A percentile compares a stretch with the other conserved stretches of the same genome.
Conservation (phyloP, 2,329 filamentous ascomycete genomes). For the Claviceps capensis region DNA sequence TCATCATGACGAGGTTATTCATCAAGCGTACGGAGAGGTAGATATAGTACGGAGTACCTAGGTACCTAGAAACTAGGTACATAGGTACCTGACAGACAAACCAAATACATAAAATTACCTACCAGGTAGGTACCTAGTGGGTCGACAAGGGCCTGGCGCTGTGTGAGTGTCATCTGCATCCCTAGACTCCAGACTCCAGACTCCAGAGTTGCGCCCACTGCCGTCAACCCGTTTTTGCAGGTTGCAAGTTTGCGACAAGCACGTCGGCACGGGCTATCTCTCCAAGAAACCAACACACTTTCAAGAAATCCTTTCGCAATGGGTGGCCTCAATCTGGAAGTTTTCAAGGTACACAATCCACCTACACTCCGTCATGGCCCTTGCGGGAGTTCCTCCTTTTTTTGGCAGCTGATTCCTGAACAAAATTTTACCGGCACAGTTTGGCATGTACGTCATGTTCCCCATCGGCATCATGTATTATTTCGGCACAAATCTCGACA, state of each 20-base stretch:
- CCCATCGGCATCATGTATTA: conserved; percentile 99
- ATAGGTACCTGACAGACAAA: too few relatives aligned
- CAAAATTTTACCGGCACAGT: conserved; percentile 40
- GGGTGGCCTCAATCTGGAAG: conserved; percentile 80
- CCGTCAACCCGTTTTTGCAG: background rate
- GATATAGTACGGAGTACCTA: too few relatives aligned
- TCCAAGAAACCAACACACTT: background rate
- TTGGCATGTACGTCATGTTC: conserved; percentile 97
- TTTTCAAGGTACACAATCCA: conserved; percentile 71
- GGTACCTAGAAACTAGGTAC: too few relatives aligned
- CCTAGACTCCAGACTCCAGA: too few relatives aligned
- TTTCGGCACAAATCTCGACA: conserved; percentile 95
- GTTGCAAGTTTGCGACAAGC: background rate
- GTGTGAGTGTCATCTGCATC: too few relatives aligned
- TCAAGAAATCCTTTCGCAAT: conserved; percentile 27
- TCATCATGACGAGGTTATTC: conserved; percentile 11
- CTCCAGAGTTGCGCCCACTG: background rate
- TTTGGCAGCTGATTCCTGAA: background rate
- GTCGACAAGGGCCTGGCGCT: background rate
- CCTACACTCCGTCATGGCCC: background rate
- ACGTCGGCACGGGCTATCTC: background rate
- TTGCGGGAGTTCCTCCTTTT: background rate
- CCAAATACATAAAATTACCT: too few relatives aligned
- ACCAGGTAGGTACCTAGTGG: background rate
- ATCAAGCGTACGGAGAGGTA: background rate